Conservation (phyloP, 2,329 filamentous ascomycete genomes). For the Karstenula rhodostoma region DNA sequence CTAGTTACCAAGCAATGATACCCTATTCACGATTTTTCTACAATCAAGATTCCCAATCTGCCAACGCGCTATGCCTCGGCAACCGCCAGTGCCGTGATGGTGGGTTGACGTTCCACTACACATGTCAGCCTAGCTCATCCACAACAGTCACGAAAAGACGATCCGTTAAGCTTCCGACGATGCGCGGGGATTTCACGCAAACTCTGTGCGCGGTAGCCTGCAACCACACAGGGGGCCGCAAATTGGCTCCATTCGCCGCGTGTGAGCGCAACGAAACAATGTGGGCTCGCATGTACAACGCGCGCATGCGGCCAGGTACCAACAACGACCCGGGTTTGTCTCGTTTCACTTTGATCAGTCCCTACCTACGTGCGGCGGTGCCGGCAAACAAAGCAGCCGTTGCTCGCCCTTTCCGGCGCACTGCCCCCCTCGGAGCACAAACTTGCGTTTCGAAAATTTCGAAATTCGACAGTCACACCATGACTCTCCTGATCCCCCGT, state of each 20-base stretch:
- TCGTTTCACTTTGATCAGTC: not conserved
- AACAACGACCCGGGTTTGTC: not conserved
- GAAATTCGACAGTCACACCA: not conserved
- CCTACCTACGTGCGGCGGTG: not conserved
- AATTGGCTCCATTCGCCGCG: not conserved
- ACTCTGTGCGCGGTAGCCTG: not conserved
- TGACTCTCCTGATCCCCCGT: not conserved
- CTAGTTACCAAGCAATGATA: conserved; percentile 3
- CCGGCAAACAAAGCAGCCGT: not conserved
- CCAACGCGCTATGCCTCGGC: not conserved
- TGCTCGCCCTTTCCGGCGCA: not conserved
- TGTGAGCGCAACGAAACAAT: not conserved
- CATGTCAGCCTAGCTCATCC: not conserved
- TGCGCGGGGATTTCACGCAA: not conserved
- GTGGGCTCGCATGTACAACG: not conserved
- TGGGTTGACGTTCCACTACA: not conserved
- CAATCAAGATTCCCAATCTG: not conserved
- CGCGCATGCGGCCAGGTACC: not conserved
- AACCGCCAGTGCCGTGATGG: not conserved
- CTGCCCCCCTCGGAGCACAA: not conserved
- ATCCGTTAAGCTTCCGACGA: not conserved
- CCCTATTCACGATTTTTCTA: not conserved
- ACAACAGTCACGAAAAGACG: not conserved
- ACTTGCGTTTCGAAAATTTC: not conserved
- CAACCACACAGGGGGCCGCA: not conserved